Base-by-base conservation (phyloP, 176 grass and related monocot species). In the Themeda triandra region DNA sequence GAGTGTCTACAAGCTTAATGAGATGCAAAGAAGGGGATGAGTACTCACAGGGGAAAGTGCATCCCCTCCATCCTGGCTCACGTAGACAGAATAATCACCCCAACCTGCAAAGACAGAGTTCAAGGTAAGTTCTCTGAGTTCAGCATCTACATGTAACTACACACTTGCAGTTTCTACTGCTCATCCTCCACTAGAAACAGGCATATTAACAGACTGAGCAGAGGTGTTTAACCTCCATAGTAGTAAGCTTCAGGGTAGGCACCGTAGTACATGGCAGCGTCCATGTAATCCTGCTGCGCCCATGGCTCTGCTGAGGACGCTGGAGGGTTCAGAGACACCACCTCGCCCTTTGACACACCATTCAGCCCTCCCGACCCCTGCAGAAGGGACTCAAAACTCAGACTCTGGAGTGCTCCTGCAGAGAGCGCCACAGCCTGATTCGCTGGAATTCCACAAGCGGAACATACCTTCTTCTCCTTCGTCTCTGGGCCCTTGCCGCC, bases 231-330 rank as follows among this genome's bases (percentile, higher is more conserved):
- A 96, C 91, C 88, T 85, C 91, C 94, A 51, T 79, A 91, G 54
- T 91, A 96, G n/a, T 89, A 91, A 72, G 87, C 32, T 28, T 74
- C 68, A 78, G 86, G 78, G 74, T 96, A 96, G 30, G 80, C 84
- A 39, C 77, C 81, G 29, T 89, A 93, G 65, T 91, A 93, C 77
- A 87, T 87, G 86, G 58, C 66, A 14, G 68, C 53, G 27, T 93
- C 89, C 24, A 67, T 76, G 73, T 84, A 86, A 21, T 89, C 91
- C 74, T 93, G 84, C 68, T 42, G 84, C 51, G 67, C 6, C 78
- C 88, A 89, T 35, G 65, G 86, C 30, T 87, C 88, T 1, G 77
- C 21, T 13, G 81, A 71, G 3, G 81, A 19, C n/a, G 23, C 54
- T 66, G 78, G 44, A 14, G 87, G 76, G 25, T 66, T 86, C 0